phyloP scores from a whole-genome alignment of 2,329 filamentous ascomycete species.

The Triangularia verruculosa region DNA sequence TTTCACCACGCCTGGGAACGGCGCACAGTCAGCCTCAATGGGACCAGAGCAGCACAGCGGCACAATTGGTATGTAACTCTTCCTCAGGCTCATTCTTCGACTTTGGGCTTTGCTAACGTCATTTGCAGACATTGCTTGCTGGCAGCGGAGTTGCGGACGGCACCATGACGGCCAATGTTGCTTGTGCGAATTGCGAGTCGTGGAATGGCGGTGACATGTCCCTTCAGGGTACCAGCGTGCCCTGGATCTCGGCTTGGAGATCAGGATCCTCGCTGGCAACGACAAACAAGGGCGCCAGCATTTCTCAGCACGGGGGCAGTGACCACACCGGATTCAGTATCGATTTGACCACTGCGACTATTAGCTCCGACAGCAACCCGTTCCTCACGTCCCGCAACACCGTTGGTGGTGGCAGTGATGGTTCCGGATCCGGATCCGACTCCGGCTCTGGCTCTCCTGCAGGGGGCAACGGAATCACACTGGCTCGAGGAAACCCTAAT shows the following conservation, averaged over 20 bases:
- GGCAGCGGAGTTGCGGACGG: slow-evolving; percentile 55
- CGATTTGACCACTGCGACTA: slow-evolving; percentile 46
- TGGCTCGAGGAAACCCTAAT: not conserved
- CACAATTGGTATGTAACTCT: slow-evolving; percentile 35
- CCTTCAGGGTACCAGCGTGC: slow-evolving; percentile 39
- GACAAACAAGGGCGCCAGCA: slow-evolving; percentile 37
- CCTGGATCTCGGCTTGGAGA: slow-evolving; percentile 57
- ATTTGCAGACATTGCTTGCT: slow-evolving; percentile 44
- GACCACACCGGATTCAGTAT: slow-evolving; percentile 43
- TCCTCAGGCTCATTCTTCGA: not conserved
- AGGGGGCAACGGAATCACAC: slow-evolving; percentile 24
- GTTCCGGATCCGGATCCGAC: slow-evolving; percentile 10
- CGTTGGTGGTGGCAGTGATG: slow-evolving; percentile 15
- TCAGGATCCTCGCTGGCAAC: slow-evolving; percentile 45
- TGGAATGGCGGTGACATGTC: slow-evolving; percentile 39
- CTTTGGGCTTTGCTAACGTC: not conserved
- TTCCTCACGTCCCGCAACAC: slow-evolving; percentile 37
- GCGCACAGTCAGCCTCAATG: slow-evolving; percentile 47
- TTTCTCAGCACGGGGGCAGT: slow-evolving; percentile 45
- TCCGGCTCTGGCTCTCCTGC: slow-evolving; percentile 5
- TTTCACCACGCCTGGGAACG: slow-evolving; percentile 53
- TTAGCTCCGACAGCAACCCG: slow-evolving; percentile 51
- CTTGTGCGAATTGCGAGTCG: slow-evolving; percentile 50
- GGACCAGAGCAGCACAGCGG: slow-evolving; percentile 39
- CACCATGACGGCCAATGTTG: slow-evolving; percentile 59